A percentile compares a stretch with the other conserved stretches of the same genome.
These are phyloP conservation scores for Margaritispora aquatica DNA, from an alignment of 495 filamentous ascomycete genomes.

Conservation along the genomic window DNA sequence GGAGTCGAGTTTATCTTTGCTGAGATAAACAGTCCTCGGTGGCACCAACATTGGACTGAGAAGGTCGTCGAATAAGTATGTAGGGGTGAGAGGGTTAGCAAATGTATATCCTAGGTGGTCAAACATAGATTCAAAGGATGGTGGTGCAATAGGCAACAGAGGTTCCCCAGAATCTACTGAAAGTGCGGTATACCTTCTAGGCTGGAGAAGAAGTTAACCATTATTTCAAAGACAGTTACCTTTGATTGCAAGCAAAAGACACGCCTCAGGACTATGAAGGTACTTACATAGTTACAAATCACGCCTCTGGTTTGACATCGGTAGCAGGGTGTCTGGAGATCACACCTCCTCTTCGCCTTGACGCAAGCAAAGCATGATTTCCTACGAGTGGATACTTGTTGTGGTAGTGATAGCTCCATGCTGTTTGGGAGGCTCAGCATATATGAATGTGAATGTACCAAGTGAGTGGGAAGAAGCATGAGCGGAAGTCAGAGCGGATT, in stretches of 20 bases:
- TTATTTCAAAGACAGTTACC: no score
- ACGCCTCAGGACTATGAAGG: background rate
- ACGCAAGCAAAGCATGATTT: conserved; percentile 14
- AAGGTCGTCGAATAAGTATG: background rate
- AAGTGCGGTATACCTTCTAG: background rate
- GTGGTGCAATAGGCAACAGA: background rate
- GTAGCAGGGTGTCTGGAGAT: conserved; percentile 10
- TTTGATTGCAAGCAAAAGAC: no score
- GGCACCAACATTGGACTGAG: background rate
- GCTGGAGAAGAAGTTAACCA: background rate
- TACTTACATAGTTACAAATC: conserved; percentile 12
- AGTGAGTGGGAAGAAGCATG: background rate
- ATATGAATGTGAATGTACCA: no score
- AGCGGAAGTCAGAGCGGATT: background rate
- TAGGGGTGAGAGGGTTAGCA: background rate
- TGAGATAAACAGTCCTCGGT: background rate
- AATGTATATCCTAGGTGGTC: background rate
- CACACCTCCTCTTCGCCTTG: conserved; percentile 16
- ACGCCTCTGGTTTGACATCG: conserved; percentile 5
- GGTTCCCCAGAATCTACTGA: background rate
- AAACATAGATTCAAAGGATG: no score
- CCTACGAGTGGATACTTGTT: background rate
- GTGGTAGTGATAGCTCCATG: background rate
- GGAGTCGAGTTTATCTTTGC: conserved; percentile 1
- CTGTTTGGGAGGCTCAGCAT: no score